Percentiles rank a stretch among this genome's conserved stretches.
These are phyloP conservation scores for Oldenlandia corymbosa DNA, from an alignment of 257 asterid genomes.

Conservation along the genomic window DNA sequence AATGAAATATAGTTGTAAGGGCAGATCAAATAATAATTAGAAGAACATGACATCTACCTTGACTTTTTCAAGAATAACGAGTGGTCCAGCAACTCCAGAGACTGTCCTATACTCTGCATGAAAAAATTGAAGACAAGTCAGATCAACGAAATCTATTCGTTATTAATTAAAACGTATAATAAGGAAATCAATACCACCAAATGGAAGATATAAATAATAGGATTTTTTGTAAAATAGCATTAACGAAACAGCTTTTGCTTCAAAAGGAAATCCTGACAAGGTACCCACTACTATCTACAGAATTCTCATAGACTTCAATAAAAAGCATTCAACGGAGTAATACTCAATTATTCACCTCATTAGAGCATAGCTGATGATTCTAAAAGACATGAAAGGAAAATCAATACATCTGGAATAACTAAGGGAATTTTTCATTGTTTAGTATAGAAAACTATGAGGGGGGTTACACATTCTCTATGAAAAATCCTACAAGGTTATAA, in stretches of 20 bases:
- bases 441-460: neutral
- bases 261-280: neutral
- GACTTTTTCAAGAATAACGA: slow-evolving; percentile 96
- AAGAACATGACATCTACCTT: slow-evolving; percentile 50
- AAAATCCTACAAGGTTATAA: neutral
- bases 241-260: neutral
- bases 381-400: neutral
- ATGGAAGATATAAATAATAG: neutral
- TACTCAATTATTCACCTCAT: neutral
- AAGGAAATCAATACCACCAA: neutral
- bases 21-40: neutral
- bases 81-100: slow-evolving; percentile 99
- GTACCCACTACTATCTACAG: neutral
- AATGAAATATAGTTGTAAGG: neutral
- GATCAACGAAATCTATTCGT: neutral
- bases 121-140: neutral
- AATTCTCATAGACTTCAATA: neutral
- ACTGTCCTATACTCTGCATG: slow-evolving; percentile 94
- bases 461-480: neutral
- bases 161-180: neutral
- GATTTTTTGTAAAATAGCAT: too few species aligned
- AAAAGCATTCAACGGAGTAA: neutral
- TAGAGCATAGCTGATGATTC: neutral
- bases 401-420: neutral
- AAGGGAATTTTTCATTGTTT: neutral